Evolutionary conservation across 2,329 filamentous ascomycete species (phyloP).

Genomic region (Aspergillus sp.): DNA sequence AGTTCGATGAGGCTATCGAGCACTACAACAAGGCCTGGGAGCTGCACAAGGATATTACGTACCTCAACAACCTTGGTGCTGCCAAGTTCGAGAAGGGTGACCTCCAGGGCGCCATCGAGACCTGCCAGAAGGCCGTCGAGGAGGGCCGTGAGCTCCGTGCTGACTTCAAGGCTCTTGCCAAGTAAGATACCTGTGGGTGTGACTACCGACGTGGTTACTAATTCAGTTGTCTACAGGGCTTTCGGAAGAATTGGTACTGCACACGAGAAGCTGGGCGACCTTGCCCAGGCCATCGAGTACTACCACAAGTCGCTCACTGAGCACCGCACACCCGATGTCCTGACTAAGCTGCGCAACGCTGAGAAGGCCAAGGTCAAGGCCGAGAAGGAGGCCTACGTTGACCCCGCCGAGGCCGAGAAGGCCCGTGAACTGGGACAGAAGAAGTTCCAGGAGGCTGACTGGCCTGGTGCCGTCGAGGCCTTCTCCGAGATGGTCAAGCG

Average conservation of each 20-base stretch:
- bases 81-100: conserved; percentile 97
- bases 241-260: conserved; percentile 92
- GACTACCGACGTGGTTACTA: neutral
- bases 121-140: conserved; percentile 84
- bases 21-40: conserved; percentile 98
- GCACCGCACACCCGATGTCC: conserved; percentile 91
- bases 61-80: conserved; percentile 93
- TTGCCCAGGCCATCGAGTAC: conserved; percentile 77
- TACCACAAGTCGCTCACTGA: conserved; percentile 95
- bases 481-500: conserved; percentile 98
- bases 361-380: conserved; percentile 82
- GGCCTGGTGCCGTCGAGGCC: conserved; percentile 89
- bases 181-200: conserved; percentile 52
- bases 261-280: conserved; percentile 85
- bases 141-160: conserved; percentile 87
- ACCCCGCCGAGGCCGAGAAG: conserved; percentile 90
- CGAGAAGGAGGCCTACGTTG: conserved; percentile 78
- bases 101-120: conserved; percentile 80
- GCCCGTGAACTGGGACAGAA: conserved; percentile 91
- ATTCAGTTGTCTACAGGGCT: conserved; percentile 51
- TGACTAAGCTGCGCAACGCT: conserved; percentile 85
- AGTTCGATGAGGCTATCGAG: conserved; percentile 91
- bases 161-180: conserved; percentile 98
- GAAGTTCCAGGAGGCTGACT: conserved; percentile 96
- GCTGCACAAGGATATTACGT: conserved; percentile 91